A percentile compares a stretch with the other conserved stretches of the same genome.
These are phyloP conservation scores for Anthracocystis setariae DNA, from an alignment of 1,284 basidiomycete species.

Conservation along the genomic window DNA sequence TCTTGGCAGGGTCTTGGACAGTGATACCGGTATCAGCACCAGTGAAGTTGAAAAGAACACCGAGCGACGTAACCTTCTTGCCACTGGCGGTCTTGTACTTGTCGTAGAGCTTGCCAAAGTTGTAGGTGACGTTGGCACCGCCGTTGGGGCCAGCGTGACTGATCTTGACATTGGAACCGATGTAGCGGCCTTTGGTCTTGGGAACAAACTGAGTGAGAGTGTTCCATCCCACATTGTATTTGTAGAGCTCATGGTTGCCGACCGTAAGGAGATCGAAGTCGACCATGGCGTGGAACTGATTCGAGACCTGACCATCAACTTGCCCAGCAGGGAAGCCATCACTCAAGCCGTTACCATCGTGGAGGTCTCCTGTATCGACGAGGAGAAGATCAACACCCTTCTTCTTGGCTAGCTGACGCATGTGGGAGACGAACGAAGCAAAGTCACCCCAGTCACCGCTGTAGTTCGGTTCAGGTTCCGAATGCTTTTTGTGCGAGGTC, in stretches of 20 bases:
- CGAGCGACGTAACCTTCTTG: slow-evolving; percentile 42
- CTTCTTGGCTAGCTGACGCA: slow-evolving; percentile 55
- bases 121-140: slow-evolving; percentile 36
- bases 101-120: slow-evolving; percentile 51
- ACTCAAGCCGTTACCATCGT: slow-evolving; percentile 63
- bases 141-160: slow-evolving; percentile 33
- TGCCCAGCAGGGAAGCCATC: slow-evolving; percentile 54
- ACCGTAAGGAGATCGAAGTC: slow-evolving; percentile 85
- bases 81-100: slow-evolving; percentile 51
- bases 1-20: slow-evolving; percentile 53
- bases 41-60: slow-evolving; percentile 60
- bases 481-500: slow-evolving; percentile 62
- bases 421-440: slow-evolving; percentile 60
- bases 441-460: slow-evolving; percentile 65
- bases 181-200: slow-evolving; percentile 42
- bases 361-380: slow-evolving; percentile 63
- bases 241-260: slow-evolving; percentile 89
- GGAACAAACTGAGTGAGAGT: slow-evolving; percentile 83
- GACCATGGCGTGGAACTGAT: slow-evolving; percentile 73
- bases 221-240: slow-evolving; percentile 78
- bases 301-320: slow-evolving; percentile 57
- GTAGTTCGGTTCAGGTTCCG: slow-evolving; percentile 66
- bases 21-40: slow-evolving; percentile 55
- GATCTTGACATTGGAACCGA: slow-evolving; percentile 57
- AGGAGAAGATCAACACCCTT: slow-evolving; percentile 63